Evolutionary conservation across 208 protist species (phyloP).

Genomic region (Trypanosoma rangeli): DNA sequence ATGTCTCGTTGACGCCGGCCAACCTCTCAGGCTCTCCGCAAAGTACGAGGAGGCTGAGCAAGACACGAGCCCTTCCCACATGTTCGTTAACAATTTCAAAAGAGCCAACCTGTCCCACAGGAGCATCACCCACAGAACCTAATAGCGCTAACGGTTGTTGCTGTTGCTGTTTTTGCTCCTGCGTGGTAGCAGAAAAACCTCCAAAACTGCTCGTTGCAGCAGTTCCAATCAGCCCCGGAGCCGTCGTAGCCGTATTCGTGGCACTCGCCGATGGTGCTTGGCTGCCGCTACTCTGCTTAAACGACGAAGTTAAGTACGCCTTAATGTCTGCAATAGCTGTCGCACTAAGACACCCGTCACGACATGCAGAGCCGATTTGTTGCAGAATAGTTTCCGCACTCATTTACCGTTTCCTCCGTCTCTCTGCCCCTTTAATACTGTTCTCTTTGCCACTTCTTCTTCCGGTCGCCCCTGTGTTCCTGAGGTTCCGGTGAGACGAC

Average conservation of each 20-base stretch:
- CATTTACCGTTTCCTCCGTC: constrained; percentile 1
- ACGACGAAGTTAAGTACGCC: constrained; percentile 44
- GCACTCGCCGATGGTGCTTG: constrained; percentile 4
- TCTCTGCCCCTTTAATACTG: not conserved
- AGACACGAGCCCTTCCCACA: constrained; percentile 2
- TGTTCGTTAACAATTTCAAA: constrained; percentile 17
- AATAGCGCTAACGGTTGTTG: constrained; percentile 16
- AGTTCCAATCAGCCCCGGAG: not conserved
- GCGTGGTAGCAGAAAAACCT: constrained; percentile 5
- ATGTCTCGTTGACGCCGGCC: constrained; percentile 31
- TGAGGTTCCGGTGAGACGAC: too few relatives aligned
- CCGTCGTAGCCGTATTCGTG: not conserved
- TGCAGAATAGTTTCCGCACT: constrained; percentile 19
- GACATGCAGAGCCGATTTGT: constrained; percentile 19
- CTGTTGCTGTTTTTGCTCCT: constrained; percentile 18
- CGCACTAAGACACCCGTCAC: constrained; percentile 33
- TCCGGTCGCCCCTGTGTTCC: not conserved
- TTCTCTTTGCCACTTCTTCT: not conserved
- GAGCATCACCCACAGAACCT: constrained; percentile 6
- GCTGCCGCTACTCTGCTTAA: constrained; percentile 24
- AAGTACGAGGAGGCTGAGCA: constrained; percentile 28
- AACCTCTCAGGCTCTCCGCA: constrained; percentile 32
- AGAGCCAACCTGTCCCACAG: not conserved
- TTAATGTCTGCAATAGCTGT: constrained; percentile 43
- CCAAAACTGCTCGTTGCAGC: constrained; percentile 7